These are phyloP conservation scores for Rhodotorula sp. DNA, from an alignment of 1,284 basidiomycete genomes.

Conservation along the genomic window DNA sequence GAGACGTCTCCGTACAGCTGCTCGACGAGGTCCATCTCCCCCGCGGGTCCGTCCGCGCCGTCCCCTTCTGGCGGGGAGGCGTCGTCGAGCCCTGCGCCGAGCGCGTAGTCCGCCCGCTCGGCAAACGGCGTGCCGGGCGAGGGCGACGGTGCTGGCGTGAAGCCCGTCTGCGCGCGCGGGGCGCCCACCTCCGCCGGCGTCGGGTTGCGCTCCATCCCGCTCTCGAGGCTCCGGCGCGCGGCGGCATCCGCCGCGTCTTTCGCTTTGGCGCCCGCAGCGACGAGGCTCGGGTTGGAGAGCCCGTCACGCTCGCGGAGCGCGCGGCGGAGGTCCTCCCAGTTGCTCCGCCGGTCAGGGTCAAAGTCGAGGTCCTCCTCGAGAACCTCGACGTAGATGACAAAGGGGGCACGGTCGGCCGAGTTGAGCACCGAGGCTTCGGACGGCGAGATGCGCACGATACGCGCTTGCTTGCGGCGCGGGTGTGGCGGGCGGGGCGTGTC, in stretches of 20 bases:
- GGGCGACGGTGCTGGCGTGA: slow-evolving; percentile 7
- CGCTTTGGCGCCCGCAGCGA: not conserved
- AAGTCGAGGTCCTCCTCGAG: slow-evolving; percentile 91
- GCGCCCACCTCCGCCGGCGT: not conserved
- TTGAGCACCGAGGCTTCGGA: slow-evolving; percentile 98
- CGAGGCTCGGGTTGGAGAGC: not conserved
- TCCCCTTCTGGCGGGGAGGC: not conserved
- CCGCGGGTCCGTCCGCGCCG: slow-evolving; percentile 54
- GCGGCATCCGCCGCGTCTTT: not conserved
- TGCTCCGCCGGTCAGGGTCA: slow-evolving; percentile 78
- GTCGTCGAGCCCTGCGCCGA: not conserved
- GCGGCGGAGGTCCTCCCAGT: slow-evolving; percentile 54
- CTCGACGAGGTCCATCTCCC: slow-evolving; percentile 92
- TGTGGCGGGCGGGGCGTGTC: slow-evolving; percentile 1
- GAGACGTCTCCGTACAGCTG: slow-evolving; percentile 82
- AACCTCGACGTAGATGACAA: slow-evolving; percentile 89
- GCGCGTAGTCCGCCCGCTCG: slow-evolving; percentile 30
- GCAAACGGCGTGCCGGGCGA: slow-evolving; percentile 20
- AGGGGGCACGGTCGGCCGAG: slow-evolving; percentile 94
- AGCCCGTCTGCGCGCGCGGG: slow-evolving; percentile 42
- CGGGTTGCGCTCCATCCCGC: slow-evolving; percentile 14
- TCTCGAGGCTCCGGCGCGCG: slow-evolving; percentile 25
- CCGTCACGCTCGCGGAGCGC: slow-evolving; percentile 43
- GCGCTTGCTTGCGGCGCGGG: slow-evolving; percentile 64
- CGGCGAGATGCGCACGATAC: slow-evolving; percentile 94